Base-by-base conservation (phyloP, 345 rosid species). In the Citrus hindsii region DNA sequence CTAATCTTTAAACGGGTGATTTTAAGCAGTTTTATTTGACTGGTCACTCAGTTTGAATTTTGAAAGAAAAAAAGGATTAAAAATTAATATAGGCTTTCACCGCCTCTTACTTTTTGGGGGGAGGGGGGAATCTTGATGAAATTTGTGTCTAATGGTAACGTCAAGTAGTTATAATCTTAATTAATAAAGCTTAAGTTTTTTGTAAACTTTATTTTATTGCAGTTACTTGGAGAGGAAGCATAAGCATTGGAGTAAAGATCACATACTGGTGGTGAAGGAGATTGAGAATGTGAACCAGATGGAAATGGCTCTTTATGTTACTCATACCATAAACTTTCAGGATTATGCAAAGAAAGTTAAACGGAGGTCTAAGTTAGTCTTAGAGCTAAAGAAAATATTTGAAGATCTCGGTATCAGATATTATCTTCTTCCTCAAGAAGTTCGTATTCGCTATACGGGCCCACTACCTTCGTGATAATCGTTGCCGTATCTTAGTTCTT, bases 291-390 rank as follows among this genome's bases (percentile, higher is more conserved):
- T 93, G 86, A 87, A 93, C 85, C 91, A 87, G 85, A 84, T 93
- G 82, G 87, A 86, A 84, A 87, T 93, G 86, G 93, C 80, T 70
- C 82, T 93, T 8, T 90, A 84, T 66, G 79, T 83, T 7, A 86
- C 79, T 74, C 95, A 93, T 87, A 93, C 98, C 53, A 84, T 90
- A 48, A 93, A 91, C 79, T 91, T 90, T 80, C 95, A 93, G 71
- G 88, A 88, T 59, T 82, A 82, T 7, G 88, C 84, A 24, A 94
- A 90, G 51, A 88, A 85, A 83, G 85, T 63, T 70, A 80, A 80
- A 42, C 65, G 94, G 73, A 89, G 92, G 82, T 90, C 98, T 0
- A 92, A 91, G 35, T 88, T 88, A 4, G 76, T 85, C 78, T 71
- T 91, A 73, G 89, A 89, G 73, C 76, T 93, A 71, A 93, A 89